phyloP scores from a whole-genome alignment of 139 green algal species.

The Volvox africanus region DNA sequence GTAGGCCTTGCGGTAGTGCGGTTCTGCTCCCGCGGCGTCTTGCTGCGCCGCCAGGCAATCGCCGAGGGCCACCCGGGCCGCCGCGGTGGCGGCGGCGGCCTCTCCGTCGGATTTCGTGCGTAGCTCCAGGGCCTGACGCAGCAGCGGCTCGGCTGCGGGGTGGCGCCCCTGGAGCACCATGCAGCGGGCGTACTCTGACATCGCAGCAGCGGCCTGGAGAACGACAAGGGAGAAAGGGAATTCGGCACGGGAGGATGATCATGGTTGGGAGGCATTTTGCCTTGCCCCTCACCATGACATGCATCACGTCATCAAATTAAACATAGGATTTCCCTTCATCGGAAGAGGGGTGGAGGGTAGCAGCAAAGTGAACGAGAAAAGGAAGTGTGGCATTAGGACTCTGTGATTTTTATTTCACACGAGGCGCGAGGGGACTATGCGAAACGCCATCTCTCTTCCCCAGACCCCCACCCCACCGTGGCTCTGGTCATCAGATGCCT shows the following conservation, averaged over 20 bases:
- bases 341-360: no score
- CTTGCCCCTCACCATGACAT: no score
- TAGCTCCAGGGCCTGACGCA: constrained; percentile 40
- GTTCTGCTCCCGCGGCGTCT: constrained; percentile 15
- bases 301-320: no score
- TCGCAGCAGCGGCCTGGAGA: constrained; percentile 15
- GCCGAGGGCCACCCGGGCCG: constrained; percentile 1
- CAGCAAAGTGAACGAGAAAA: no score
- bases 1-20: constrained; percentile 1
- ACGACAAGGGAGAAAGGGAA: background rate
- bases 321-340: no score
- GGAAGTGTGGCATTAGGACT: no score
- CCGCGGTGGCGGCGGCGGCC: constrained; percentile 11
- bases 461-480: no score
- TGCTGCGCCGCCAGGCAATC: constrained; percentile 35
- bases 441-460: no score
- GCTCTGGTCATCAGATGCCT: no score
- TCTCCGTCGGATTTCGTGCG: constrained; percentile 15
- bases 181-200: constrained; percentile 41
- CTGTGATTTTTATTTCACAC: no score
- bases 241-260: background rate
- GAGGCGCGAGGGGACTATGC: no score
- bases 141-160: constrained; percentile 37
- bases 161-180: constrained; percentile 12
- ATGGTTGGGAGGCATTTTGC: background rate